phyloP scores from a whole-genome alignment of 2,329 filamentous ascomycete genomes.

The Bipolaris gigantea region DNA sequence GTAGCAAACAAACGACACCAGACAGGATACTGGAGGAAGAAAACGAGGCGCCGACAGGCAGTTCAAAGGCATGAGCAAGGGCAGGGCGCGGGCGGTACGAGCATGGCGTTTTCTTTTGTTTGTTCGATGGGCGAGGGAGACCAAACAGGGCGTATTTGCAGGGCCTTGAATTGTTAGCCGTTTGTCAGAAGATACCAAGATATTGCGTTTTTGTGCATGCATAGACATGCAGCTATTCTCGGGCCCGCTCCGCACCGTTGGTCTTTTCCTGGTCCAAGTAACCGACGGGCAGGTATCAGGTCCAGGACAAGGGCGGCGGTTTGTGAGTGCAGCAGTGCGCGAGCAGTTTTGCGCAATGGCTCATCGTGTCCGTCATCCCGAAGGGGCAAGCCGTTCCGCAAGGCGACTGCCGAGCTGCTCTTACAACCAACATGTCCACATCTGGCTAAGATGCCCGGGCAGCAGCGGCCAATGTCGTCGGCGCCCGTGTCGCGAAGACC shows the following conservation, averaged over 20 bases:
- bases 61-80: slow-evolving; percentile 3
- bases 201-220: neutral
- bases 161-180: neutral
- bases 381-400: slow-evolving; percentile 26
- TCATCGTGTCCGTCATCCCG: slow-evolving; percentile 15
- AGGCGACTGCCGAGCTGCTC: slow-evolving; percentile 6
- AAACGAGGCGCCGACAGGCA: slow-evolving; percentile 12
- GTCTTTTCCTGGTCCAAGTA: neutral
- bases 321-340: neutral
- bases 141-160: neutral
- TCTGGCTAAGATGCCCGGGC: slow-evolving; percentile 25
- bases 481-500: slow-evolving; percentile 4
- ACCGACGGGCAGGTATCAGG: neutral
- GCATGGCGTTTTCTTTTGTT: neutral
- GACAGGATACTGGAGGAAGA: slow-evolving; percentile 29
- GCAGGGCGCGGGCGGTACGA: neutral
- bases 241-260: no score
- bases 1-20: slow-evolving; percentile 21
- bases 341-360: slow-evolving; percentile 3
- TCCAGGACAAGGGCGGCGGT: neutral
- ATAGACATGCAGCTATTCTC: neutral
- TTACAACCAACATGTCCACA: slow-evolving; percentile 11
- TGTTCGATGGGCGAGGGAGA: neutral
- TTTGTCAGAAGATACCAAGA: slow-evolving; percentile 5
- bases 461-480: slow-evolving; percentile 14